Conservation (phyloP, 495 filamentous ascomycete genomes). For the Cercophora samala region DNA sequence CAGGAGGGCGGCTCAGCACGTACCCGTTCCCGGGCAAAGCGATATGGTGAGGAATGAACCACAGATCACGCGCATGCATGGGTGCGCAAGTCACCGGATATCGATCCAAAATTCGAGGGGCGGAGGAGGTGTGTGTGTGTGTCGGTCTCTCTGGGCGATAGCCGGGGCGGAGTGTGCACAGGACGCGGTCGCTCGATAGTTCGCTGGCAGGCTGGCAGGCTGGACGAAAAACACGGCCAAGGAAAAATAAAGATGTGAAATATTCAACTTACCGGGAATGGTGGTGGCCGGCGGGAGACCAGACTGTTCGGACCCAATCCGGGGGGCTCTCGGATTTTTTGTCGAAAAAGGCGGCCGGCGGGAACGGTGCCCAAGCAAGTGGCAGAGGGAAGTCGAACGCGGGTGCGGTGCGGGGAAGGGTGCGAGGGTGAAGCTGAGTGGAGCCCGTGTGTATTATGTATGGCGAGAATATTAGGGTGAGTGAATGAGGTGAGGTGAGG, state of each 20-base stretch:
- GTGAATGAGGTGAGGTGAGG: slow-evolving; percentile 5
- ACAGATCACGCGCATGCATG: slow-evolving; percentile 23
- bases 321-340: slow-evolving; percentile 14
- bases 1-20: slow-evolving; percentile 4
- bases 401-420: slow-evolving; percentile 12
- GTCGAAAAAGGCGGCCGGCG: slow-evolving; percentile 3
- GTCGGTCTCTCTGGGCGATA: neutral
- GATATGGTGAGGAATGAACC: slow-evolving; percentile 24
- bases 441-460: neutral
- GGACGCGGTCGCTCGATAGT: slow-evolving; percentile 12
- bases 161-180: neutral
- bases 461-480: neutral
- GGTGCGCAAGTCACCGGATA: slow-evolving; percentile 24
- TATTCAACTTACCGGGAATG: slow-evolving; percentile 2
- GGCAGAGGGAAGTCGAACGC: neutral
- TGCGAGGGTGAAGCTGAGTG: neutral
- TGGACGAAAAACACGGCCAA: slow-evolving; percentile 5
- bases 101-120: slow-evolving; percentile 19
- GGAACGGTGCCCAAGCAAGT: neutral
- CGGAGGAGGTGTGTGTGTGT: slow-evolving; percentile 1
- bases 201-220: slow-evolving; percentile 11
- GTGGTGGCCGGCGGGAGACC: slow-evolving; percentile 18
- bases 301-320: slow-evolving; percentile 13
- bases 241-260: slow-evolving; percentile 12
- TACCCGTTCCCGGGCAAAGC: slow-evolving; percentile 7